Percentiles rank a stretch among this genome's conserved stretches.
phyloP scores from a whole-genome alignment of 208 protist genomes.

The Jaenimonas drosophilae region DNA sequence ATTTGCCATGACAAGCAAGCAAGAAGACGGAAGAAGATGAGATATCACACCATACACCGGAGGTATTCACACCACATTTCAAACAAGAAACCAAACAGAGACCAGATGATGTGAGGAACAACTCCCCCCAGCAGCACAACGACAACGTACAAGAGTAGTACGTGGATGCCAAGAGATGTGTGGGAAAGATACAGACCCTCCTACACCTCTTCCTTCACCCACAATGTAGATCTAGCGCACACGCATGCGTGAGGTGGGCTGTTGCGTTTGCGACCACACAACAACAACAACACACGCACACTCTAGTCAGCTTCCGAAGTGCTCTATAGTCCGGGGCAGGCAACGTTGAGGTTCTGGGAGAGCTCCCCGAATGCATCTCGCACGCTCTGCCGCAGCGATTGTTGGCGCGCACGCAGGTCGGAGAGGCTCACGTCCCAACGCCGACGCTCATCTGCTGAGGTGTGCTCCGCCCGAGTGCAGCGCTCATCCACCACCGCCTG shows the following conservation, averaged over 20 bases:
- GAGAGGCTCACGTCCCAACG: constrained; percentile 39
- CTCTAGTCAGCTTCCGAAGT: background rate
- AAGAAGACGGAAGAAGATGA: too few relatives aligned
- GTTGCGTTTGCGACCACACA: background rate
- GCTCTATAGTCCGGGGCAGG: constrained; percentile 36
- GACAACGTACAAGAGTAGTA: background rate
- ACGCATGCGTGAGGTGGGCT: background rate
- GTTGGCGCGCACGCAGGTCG: constrained; percentile 39
- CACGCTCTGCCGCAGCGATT: constrained; percentile 45
- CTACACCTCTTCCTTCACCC: background rate
- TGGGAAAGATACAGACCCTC: background rate
- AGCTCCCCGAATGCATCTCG: constrained; percentile 53
- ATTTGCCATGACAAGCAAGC: too few relatives aligned
- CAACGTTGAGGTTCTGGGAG: constrained; percentile 58
- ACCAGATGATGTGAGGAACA: too few relatives aligned
- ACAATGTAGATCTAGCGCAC: background rate
- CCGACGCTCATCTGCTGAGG: constrained; percentile 16
- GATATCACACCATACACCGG: too few relatives aligned
- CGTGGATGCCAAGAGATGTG: background rate
- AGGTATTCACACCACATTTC: too few relatives aligned
- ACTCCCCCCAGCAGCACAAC: too few relatives aligned
- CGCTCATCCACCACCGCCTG: constrained; percentile 51
- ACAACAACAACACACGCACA: background rate
- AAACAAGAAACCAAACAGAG: too few relatives aligned
- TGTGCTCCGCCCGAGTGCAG: constrained; percentile 32